phyloP scores from a whole-genome alignment of 768 basidiomycete genomes.

The Termitomyces sp. region DNA sequence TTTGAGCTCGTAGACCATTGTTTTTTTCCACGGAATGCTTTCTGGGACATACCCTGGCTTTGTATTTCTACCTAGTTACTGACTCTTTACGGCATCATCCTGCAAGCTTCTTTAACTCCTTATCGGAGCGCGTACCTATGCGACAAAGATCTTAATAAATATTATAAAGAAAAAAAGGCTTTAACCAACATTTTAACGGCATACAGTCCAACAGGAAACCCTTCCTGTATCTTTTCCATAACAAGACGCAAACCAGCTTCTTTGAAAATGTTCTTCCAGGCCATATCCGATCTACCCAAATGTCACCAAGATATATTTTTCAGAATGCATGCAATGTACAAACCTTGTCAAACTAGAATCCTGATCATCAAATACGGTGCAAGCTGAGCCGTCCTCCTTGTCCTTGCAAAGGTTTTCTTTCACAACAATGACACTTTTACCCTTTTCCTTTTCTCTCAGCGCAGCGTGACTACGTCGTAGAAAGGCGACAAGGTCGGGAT shows the following conservation, averaged over 20 bases:
- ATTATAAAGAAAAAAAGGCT: neutral
- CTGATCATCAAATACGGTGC: constrained; percentile 68
- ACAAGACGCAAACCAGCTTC: constrained; percentile 70
- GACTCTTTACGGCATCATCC: neutral
- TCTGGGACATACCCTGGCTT: neutral
- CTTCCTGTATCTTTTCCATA: constrained; percentile 73
- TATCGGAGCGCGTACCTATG: constrained; percentile 56
- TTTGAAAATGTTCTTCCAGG: constrained; percentile 75
- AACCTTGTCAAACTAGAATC: constrained; percentile 92
- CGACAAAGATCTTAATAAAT: constrained; percentile 1
- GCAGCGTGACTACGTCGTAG: constrained; percentile 59
- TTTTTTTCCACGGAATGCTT: neutral
- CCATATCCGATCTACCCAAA: constrained; percentile 64
- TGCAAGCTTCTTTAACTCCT: constrained; percentile 4
- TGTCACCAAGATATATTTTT: constrained; percentile 6
- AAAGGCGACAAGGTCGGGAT: constrained; percentile 74
- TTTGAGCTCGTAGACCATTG: neutral
- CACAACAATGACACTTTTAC: constrained; percentile 66
- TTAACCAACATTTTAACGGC: constrained; percentile 75
- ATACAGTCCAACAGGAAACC: constrained; percentile 78
- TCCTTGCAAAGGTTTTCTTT: constrained; percentile 90
- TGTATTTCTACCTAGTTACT: constrained; percentile 12
- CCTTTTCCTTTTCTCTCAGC: constrained; percentile 40
- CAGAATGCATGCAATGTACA: neutral
- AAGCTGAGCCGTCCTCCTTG: constrained; percentile 38